Percentiles rank a stretch among this genome's conserved stretches.
phyloP scores from a whole-genome alignment of 2,329 filamentous ascomycete genomes.

The Phyllosticta capitalensis region DNA sequence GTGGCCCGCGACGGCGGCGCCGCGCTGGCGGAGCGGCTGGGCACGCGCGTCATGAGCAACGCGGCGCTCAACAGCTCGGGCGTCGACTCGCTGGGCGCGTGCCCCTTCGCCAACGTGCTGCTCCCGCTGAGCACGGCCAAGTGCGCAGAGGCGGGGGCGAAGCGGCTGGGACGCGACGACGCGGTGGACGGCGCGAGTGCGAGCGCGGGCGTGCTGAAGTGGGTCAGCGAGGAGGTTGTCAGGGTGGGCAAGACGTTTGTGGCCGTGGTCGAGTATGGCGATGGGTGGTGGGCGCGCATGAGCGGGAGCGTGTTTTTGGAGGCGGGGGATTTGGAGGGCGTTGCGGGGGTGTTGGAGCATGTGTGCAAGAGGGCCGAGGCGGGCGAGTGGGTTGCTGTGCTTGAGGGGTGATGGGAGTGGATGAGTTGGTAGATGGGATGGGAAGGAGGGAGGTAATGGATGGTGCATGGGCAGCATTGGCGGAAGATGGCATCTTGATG shows the following conservation, averaged over 20 bases:
- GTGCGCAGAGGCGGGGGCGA: conserved; percentile 15
- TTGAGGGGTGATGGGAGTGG: background rate
- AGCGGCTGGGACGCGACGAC: conserved; percentile 16
- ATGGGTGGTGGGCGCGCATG: conserved; percentile 59
- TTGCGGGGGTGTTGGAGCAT: conserved; percentile 48
- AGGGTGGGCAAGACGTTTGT: conserved; percentile 64
- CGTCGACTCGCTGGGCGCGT: conserved; percentile 50
- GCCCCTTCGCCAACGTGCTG: conserved; percentile 62
- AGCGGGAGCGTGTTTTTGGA: conserved; percentile 83
- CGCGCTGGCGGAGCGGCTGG: conserved; percentile 51
- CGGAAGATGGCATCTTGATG: too few relatives aligned
- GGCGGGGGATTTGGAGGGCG: conserved; percentile 65
- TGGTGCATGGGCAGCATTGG: background rate
- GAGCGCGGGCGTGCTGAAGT: conserved; percentile 27
- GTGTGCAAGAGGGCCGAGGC: conserved; percentile 44
- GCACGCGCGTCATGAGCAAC: conserved; percentile 66
- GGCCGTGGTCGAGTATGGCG: conserved; percentile 50
- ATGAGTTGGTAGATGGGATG: background rate
- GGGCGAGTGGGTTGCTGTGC: conserved; percentile 28
- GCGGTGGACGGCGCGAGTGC: conserved; percentile 16
- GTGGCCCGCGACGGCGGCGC: conserved; percentile 57
- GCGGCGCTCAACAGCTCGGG: conserved; percentile 19
- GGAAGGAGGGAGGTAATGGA: background rate
- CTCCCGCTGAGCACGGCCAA: conserved; percentile 50
- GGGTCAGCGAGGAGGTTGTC: conserved; percentile 32